Evolutionary conservation across 2,329 filamentous ascomycete species (phyloP), one percentile per base, ranked within the genome.

Genomic region (Calonectria pseudoturangicola): DNA sequence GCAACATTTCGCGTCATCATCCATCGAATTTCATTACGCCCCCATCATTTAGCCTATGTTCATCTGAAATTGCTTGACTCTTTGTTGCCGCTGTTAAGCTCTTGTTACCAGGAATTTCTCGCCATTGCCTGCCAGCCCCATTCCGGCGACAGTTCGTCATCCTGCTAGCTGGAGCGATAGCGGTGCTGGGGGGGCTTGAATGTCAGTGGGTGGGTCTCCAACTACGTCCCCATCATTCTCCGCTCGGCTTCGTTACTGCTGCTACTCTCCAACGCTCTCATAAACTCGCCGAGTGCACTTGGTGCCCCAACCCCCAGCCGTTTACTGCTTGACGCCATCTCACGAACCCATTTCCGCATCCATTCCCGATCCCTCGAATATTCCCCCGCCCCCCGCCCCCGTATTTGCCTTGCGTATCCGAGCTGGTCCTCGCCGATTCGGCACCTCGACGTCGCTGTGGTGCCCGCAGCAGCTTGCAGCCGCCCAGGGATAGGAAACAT

Each of bases 171-270:
- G 54, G 54, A 63, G 58, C 41, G 58, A 63, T 63, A 63, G 58
- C 41, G 58, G 58, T 47, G 50, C 58, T 64, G 63, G 70, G 69
- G n/a, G 25, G 56, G 56, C 33, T 65, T 65, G 65, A 60, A 43
- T 43, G 60, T 73, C 66, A 72, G 65, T 51, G 72, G 75, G 77
- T 80, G 76, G 79, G 73, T 79, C 78, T 80, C 78, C 77, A 77
- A 71, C 67, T 74, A 76, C 72, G 77, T 76, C 73, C 62, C 70
- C 56, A 75, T 70, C 76, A 68, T 70, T 76, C 77, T 79, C 76
- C 76, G 67, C 74, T 79, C 77, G 71, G 68, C 73, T 78, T 71
- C 69, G 73, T 69, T 67, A 45, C 68, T 70, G 47, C 58, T 60
- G 50, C 66, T 43, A 60, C 47, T 47, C 70, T 67, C 54, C 60